Evolutionary conservation across 2,329 filamentous ascomycete genomes (phyloP).

Genomic region (Botrytis elliptica): DNA sequence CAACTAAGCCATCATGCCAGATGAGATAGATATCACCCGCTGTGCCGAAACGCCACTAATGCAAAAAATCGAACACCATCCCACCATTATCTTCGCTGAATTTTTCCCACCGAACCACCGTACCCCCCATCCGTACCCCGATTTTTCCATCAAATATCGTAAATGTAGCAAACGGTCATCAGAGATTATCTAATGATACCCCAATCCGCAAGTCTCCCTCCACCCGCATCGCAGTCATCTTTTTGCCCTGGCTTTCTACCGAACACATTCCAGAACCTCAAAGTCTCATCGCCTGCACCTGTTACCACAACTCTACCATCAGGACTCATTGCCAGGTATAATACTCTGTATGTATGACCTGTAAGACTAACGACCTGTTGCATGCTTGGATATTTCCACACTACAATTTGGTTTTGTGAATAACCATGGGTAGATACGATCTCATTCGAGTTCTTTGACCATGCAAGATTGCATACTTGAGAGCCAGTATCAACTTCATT

Average conservation of each 20-base stretch:
- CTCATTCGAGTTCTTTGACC: constrained; percentile 97
- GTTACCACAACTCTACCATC: constrained; percentile 93
- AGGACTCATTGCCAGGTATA: constrained; percentile 96
- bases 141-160: constrained; percentile 1
- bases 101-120: constrained; percentile 1
- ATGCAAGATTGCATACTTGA: constrained; percentile 97
- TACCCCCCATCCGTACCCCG: not conserved
- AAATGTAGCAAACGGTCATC: not conserved
- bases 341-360: constrained; percentile 92
- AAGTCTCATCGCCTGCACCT: constrained; percentile 91
- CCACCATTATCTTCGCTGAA: constrained; percentile 11
- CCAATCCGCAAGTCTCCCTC: constrained; percentile 70
- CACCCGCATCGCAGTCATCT: constrained; percentile 63
- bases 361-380: constrained; percentile 93
- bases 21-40: constrained; percentile 13
- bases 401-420: constrained; percentile 96
- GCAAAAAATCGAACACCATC: constrained; percentile 18
- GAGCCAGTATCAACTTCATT: constrained; percentile 95
- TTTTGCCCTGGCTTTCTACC: constrained; percentile 71
- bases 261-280: constrained; percentile 97
- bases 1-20: constrained; percentile 17
- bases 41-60: constrained; percentile 20
- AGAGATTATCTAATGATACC: constrained; percentile 68
- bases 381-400: constrained; percentile 99
- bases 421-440: constrained; percentile 97